Conservation (phyloP, 2,329 filamentous ascomycete species). For the Coniosporium tulheliwenetii region DNA sequence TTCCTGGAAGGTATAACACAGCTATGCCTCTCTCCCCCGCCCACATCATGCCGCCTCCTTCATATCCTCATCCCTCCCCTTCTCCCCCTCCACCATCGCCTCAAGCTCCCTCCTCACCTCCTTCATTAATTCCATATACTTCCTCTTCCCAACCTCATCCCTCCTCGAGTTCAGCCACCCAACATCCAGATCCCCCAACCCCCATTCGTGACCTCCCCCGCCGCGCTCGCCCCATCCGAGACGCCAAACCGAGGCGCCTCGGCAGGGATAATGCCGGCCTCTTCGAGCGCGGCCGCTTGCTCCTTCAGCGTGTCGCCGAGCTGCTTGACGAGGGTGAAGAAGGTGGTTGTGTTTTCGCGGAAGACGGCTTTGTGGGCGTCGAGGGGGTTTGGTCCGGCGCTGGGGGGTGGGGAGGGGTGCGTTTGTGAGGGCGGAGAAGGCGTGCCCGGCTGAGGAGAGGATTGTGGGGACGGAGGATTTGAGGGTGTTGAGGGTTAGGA, state of each 20-base stretch:
- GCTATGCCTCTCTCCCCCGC: no score
- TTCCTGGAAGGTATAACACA: no score
- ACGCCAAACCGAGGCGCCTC: conserved; percentile 16
- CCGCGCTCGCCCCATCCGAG: not conserved
- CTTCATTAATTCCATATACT: conserved; percentile 67
- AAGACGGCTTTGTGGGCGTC: conserved; percentile 40
- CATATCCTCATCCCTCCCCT: conserved; percentile 43
- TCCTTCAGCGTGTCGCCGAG: conserved; percentile 61
- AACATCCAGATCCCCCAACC: conserved; percentile 51
- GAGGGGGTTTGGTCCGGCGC: not conserved
- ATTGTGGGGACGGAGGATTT: conserved; percentile 45
- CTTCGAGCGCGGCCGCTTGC: conserved; percentile 66
- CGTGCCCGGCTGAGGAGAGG: conserved; percentile 42
- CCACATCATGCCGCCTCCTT: conserved; percentile 77
- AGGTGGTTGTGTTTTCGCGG: conserved; percentile 39
- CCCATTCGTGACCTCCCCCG: conserved; percentile 24
- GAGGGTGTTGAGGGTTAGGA: conserved; percentile 64
- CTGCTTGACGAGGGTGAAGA: conserved; percentile 57
- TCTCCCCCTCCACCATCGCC: conserved; percentile 25
- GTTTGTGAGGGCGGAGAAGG: conserved; percentile 47
- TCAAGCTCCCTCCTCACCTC: conserved; percentile 40
- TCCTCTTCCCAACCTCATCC: conserved; percentile 65
- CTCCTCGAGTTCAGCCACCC: conserved; percentile 82
- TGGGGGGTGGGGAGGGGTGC: conserved; percentile 18
- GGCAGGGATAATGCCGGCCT: conserved; percentile 54